A percentile compares a stretch with the other conserved stretches of the same genome.
phyloP scores from a whole-genome alignment of 768 basidiomycete species.

The Podaxis sp. region DNA sequence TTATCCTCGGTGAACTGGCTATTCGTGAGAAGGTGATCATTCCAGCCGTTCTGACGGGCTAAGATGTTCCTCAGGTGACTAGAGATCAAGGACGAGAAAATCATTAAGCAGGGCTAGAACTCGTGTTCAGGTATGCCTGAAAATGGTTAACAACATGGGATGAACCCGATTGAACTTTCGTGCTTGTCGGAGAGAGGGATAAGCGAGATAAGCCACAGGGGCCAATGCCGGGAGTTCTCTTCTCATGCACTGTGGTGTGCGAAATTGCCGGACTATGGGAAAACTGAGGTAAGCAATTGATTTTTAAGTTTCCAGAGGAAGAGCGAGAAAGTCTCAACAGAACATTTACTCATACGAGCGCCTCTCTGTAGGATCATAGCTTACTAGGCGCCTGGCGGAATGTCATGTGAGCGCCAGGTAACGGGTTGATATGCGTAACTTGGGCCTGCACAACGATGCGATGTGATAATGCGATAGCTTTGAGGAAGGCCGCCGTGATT shows the following conservation, averaged over 20 bases:
- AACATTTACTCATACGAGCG: no score
- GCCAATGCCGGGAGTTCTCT: not conserved
- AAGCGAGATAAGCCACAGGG: constrained; percentile 7
- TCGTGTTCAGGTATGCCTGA: constrained; percentile 3
- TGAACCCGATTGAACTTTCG: constrained; percentile 14
- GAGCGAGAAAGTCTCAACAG: no score
- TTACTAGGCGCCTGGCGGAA: no score
- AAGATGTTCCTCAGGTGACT: not conserved
- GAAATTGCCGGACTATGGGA: not conserved
- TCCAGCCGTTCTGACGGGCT: not conserved
- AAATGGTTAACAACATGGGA: constrained; percentile 10
- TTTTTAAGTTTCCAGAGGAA: no score
- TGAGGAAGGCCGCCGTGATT: no score
- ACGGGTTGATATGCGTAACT: no score
- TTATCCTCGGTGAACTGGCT: not conserved
- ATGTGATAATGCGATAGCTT: no score
- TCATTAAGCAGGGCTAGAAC: not conserved
- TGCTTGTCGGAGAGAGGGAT: constrained; percentile 15
- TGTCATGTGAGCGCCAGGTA: no score
- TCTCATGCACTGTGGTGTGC: not conserved
- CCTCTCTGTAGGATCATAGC: no score
- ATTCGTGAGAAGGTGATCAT: not conserved
- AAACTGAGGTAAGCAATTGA: not conserved
- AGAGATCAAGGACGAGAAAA: not conserved
- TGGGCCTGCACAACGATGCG: no score